These are phyloP conservation scores for Coemansia sp. DNA, from an alignment of 192 early-diverging fungal species.

Conservation along the genomic window DNA sequence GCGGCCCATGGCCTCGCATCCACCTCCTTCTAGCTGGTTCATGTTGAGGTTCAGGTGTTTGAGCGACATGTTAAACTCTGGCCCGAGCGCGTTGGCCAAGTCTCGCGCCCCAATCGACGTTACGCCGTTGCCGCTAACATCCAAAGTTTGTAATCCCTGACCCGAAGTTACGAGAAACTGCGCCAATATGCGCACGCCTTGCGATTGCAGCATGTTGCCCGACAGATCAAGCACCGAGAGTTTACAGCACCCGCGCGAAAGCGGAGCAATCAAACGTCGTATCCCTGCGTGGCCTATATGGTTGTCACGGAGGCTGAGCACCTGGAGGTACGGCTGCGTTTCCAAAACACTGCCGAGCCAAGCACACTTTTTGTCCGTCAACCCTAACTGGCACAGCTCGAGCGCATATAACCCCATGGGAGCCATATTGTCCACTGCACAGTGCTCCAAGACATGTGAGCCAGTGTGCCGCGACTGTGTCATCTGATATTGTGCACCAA, in stretches of 20 bases:
- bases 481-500: neutral
- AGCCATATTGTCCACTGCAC: neutral
- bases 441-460: neutral
- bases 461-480: neutral
- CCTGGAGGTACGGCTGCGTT: constrained; percentile 24
- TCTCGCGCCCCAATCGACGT: constrained; percentile 12
- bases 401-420: constrained; percentile 26
- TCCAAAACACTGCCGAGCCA: constrained; percentile 19
- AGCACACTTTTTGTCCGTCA: constrained; percentile 16
- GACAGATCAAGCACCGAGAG: constrained; percentile 25
- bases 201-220: constrained; percentile 22
- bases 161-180: constrained; percentile 9
- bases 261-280: neutral
- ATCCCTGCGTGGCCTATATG: constrained; percentile 13
- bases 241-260: constrained; percentile 16
- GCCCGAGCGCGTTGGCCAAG: constrained; percentile 5
- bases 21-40: constrained; percentile 28
- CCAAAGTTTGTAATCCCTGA: constrained; percentile 7
- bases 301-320: constrained; percentile 29
- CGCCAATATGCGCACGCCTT: constrained; percentile 16
- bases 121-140: constrained; percentile 36
- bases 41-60: constrained; percentile 23
- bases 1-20: constrained; percentile 15
- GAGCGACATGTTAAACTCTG: neutral
- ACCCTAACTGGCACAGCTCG: constrained; percentile 17